Base-by-base conservation (phyloP, 106 monocot genomes). In the Dendrobium chrysotoxum region DNA sequence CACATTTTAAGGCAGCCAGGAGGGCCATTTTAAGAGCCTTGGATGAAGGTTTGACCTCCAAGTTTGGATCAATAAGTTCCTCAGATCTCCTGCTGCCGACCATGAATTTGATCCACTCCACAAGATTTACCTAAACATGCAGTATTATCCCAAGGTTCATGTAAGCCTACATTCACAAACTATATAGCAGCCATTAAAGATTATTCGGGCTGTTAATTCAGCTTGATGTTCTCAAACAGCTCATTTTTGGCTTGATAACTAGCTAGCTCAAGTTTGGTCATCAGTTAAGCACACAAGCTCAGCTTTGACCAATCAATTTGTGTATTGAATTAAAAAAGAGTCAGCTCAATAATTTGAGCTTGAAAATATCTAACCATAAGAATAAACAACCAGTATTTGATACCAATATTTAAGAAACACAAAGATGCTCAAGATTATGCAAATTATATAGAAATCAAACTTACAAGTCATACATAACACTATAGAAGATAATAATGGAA, bases 61-160 rank as follows among this genome's bases (percentile, higher is more conserved):
- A 64, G 28, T 68, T 75, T 1, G 89, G 86, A 76, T 92, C 92
- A 16, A 89, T 76, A 41, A 92, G 87, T 84, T 92, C 87, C 10
- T 92, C 92, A 2, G 86, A 79, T 78, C 86, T 77, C 79, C 87
- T 83, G 40, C 76, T 86, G 53, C 86, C 92, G 0, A 92, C 89
- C 92, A 92, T 92, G 31, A 86, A 39, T 39, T 92, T 92, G 42
- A 92, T 83, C 92, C 92, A 92, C 57, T 92, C 92, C 75, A 92
- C 92, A 47, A 92, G 92, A 80, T 90, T 88, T 12, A 90, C 89
- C 92, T 92, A 67, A n/a, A 81, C 26, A 38, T 26, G 35, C 20
- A 65, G 35, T 15, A 67, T 28, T 25, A 67, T 5, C 66, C 13
- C 35, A 70, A 3, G 64, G 1, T 65, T 26, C 26, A 65, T 8